Evolutionary conservation across 2,329 filamentous ascomycete species (phyloP), one percentile per base, ranked within the genome.

Genomic region (Colletotrichum siamense): DNA sequence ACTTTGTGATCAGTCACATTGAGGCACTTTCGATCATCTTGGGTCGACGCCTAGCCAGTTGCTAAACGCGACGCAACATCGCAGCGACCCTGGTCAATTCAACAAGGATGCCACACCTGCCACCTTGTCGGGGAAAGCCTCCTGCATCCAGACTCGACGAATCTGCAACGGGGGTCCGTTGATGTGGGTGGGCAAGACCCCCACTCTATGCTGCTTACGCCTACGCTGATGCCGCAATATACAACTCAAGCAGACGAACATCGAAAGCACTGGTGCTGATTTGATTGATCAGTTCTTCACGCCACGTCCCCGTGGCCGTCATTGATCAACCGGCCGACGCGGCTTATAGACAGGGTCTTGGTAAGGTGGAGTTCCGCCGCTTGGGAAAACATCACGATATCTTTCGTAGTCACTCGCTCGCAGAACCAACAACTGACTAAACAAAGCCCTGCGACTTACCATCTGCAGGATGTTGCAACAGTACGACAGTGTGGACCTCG

Each of bases 1-100:
- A 10, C 62, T 44, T 61, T 65, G 39, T 71, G 72, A 75, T 69
- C 36, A 15, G 61, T 75, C 72, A 72, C 36, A 71, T 61, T 71
- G 67, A 74, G 57, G 72, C 61, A 65, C 72, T 65, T 59, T 70
- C 67, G 44, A 74, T 34, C 15, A 59, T 75, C 30, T 66, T 28
- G 64, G 65, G 34, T 28, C 63, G 39, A 55, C 26, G 22, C 18
- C 26, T 44, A 49, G 30, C 59, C 68, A 62, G 26, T 34, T 75
- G 10, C 66, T 71, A 61, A 44, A 62, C 69, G 36, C 52, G 36
- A 67, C 30, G 69, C 26, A 44, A 26, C 59, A 34, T 34, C 30
- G n/a, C 59, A 36, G 26, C 18, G 13, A 34, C 39, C 73, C 69
- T 63, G 12, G 52, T n/a, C 24, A 62, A 30, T 8, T 12, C 18